These are phyloP conservation scores for Penicillium pancosmium DNA, from an alignment of 495 filamentous ascomycete species.

Conservation along the genomic window DNA sequence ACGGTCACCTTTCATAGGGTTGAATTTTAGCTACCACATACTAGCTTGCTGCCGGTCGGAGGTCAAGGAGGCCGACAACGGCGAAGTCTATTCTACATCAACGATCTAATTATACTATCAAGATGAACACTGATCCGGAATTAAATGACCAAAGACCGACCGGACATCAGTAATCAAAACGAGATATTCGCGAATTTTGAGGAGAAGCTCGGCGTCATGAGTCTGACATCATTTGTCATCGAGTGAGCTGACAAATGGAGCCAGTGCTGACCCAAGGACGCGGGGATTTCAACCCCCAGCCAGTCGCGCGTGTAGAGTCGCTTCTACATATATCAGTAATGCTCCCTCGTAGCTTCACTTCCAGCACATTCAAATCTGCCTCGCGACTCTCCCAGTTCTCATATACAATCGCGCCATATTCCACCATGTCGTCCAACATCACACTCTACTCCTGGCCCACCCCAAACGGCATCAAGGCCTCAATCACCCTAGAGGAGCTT, in stretches of 20 bases:
- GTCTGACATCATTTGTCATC: conserved; percentile 1
- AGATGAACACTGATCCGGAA: not conserved
- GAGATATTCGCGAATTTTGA: not conserved
- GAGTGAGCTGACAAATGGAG: not conserved
- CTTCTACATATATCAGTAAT: conserved; percentile 9
- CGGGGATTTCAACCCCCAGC: not conserved
- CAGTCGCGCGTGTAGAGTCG: not conserved
- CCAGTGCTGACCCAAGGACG: not conserved
- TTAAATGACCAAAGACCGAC: not conserved
- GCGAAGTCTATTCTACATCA: too few relatives aligned
- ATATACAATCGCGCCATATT: conserved; percentile 15
- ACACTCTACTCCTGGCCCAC: conserved; percentile 41
- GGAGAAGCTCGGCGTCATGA: not conserved
- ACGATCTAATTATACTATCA: not conserved
- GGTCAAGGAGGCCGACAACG: too few relatives aligned
- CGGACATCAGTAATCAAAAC: not conserved
- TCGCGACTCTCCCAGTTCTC: conserved; percentile 17
- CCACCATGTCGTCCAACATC: conserved; percentile 36
- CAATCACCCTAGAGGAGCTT: conserved; percentile 82
- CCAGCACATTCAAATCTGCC: conserved; percentile 16
- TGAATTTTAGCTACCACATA: too few relatives aligned
- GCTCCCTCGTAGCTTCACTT: conserved; percentile 8
- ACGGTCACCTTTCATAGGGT: too few relatives aligned
- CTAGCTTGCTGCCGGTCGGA: too few relatives aligned
- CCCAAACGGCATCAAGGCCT: conserved; percentile 62